Evolutionary conservation across 2,329 filamentous ascomycete species (phyloP).

Genomic region (Colletotrichum cereale): DNA sequence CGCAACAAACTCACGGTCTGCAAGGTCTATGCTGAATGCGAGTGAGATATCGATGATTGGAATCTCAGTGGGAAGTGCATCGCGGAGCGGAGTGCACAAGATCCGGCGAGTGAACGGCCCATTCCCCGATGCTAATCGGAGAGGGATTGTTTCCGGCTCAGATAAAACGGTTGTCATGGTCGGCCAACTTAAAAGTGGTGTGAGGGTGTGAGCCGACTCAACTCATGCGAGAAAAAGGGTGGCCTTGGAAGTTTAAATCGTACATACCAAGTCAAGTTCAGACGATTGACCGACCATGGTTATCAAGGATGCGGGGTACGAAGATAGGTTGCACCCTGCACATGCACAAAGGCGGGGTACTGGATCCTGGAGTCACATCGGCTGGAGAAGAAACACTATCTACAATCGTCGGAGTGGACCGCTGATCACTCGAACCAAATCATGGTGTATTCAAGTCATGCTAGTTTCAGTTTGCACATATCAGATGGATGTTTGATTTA

Average conservation of each 20-base stretch:
- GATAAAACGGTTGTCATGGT: background rate
- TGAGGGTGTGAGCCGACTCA: background rate
- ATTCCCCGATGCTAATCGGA: conserved; percentile 53
- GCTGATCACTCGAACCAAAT: background rate
- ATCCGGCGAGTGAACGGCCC: conserved; percentile 54
- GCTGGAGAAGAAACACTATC: background rate
- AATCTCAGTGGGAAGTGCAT: conserved; percentile 58
- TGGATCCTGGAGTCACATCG: background rate
- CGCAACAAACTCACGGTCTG: conserved; percentile 55
- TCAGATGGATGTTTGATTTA: too few relatives aligned
- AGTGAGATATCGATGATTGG: conserved; percentile 65
- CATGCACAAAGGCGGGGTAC: background rate
- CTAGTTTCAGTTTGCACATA: background rate
- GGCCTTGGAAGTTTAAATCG: background rate
- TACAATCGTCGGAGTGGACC: conserved; percentile 19
- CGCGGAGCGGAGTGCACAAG: conserved; percentile 51
- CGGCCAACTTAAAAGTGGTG: too few relatives aligned
- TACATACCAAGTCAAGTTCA: background rate
- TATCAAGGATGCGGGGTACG: conserved; percentile 3
- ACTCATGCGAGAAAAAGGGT: background rate
- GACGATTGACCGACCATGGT: background rate
- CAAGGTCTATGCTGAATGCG: conserved; percentile 52
- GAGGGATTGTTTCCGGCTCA: conserved; percentile 44
- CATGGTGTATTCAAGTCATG: background rate
- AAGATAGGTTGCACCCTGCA: background rate